A percentile compares a stretch with the other conserved stretches of the same genome.
Evolutionary conservation across 495 filamentous ascomycete species (phyloP).

Genomic region (Daldinia decipiens): DNA sequence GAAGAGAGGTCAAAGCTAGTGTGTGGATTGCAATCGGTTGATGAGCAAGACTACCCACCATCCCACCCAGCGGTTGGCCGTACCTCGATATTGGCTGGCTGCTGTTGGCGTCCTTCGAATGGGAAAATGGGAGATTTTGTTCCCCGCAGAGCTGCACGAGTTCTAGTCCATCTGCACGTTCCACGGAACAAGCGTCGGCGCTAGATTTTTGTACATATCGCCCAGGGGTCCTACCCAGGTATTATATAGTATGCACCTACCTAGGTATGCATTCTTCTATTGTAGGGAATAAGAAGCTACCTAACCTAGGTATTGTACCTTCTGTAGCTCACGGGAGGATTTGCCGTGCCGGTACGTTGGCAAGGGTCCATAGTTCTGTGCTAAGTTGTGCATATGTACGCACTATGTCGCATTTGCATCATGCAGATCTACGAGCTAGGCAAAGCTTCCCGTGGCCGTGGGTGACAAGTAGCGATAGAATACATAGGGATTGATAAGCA

Average conservation of each 20-base stretch:
- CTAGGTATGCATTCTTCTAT: too few species aligned
- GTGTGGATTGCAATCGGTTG: slow-evolving; percentile 44
- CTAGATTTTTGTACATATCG: slow-evolving; percentile 19
- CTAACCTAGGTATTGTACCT: too few species aligned
- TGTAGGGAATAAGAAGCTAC: too few species aligned
- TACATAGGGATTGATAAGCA: neutral
- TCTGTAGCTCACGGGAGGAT: slow-evolving; percentile 21
- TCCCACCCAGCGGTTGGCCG: slow-evolving; percentile 58
- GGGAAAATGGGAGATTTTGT: slow-evolving; percentile 34
- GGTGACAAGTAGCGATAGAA: slow-evolving; percentile 12
- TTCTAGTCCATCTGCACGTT: slow-evolving; percentile 21
- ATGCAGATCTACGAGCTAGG: slow-evolving; percentile 38
- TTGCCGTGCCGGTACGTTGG: slow-evolving; percentile 42
- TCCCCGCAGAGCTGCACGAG: slow-evolving; percentile 30
- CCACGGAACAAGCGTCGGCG: slow-evolving; percentile 46
- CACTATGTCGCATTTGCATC: slow-evolving; percentile 24
- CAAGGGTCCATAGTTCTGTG: slow-evolving; percentile 41
- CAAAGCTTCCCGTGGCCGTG: neutral
- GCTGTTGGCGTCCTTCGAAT: slow-evolving; percentile 17
- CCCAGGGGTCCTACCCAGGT: too few species aligned
- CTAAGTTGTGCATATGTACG: slow-evolving; percentile 43
- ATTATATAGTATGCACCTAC: too few species aligned
- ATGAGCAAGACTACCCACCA: slow-evolving; percentile 35
- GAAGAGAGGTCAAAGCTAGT: slow-evolving; percentile 28
- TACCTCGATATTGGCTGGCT: slow-evolving; percentile 60